These are phyloP conservation scores for Pichiaceae sp. DNA, from an alignment of 1,139 yeast genomes.

Conservation along the genomic window DNA sequence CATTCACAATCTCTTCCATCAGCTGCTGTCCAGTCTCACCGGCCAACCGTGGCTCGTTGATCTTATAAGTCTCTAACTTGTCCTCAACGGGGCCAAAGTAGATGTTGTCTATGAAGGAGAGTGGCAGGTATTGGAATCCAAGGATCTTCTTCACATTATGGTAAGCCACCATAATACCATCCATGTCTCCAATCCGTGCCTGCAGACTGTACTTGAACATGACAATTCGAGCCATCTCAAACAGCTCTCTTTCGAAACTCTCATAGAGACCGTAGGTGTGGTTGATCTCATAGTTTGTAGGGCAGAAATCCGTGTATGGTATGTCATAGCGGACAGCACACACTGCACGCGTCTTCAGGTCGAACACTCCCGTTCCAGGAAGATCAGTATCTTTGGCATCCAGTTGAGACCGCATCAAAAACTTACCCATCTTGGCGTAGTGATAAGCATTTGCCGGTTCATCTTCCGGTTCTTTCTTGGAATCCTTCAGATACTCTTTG, in stretches of 20 bases:
- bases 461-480: conserved; percentile 5
- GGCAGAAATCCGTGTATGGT: conserved; percentile 45
- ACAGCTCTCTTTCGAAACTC: conserved; percentile 71
- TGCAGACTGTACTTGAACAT: conserved; percentile 81
- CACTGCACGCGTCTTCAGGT: conserved; percentile 85
- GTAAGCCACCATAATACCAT: conserved; percentile 87
- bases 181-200: conserved; percentile 95
- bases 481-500: conserved; percentile 12
- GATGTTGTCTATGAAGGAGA: conserved; percentile 59
- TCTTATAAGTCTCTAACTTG: background rate
- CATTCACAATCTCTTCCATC: conserved; percentile 13
- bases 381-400: conserved; percentile 72
- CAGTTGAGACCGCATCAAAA: conserved; percentile 81
- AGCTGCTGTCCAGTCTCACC: conserved; percentile 1
- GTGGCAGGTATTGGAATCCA: conserved; percentile 85
- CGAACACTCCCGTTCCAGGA: conserved; percentile 91
- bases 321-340: conserved; percentile 78
- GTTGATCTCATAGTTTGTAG: conserved; percentile 58
- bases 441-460: conserved; percentile 40
- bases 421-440: conserved; percentile 59
- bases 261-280: conserved; percentile 58
- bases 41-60: background rate
- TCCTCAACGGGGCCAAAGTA: conserved; percentile 29
- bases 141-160: conserved; percentile 76
- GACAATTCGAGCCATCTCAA: conserved; percentile 69